Conservation (phyloP, 257 asterid species). For the Ophiorrhiza pumila region DNA sequence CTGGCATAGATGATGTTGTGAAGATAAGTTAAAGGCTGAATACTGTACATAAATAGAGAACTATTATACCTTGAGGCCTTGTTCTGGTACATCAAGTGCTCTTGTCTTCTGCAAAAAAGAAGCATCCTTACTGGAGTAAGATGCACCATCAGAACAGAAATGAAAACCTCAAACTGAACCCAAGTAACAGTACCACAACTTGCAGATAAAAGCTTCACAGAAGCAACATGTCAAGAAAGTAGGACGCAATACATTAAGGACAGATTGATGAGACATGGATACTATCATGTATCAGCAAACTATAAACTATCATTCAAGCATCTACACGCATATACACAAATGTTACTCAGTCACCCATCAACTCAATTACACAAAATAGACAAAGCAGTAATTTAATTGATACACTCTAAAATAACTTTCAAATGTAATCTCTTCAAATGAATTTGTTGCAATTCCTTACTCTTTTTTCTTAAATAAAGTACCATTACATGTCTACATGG, state of each 20-base stretch:
- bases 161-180: not conserved
- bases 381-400: not conserved
- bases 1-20: not conserved
- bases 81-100: constrained; percentile 80
- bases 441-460: not conserved
- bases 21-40: not conserved
- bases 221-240: not conserved
- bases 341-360: not conserved
- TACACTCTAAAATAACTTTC: not conserved
- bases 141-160: constrained; percentile 11
- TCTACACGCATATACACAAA: not conserved
- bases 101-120: constrained; percentile 76
- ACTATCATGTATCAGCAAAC: not conserved
- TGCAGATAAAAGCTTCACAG: not conserved
- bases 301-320: not conserved
- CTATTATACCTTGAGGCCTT: constrained; percentile 75
- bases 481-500: not conserved
- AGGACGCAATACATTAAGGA: not conserved
- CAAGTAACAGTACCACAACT: not conserved
- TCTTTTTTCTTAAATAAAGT: not conserved
- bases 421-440: not conserved
- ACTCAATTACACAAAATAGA: not conserved
- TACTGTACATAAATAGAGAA: constrained; percentile 15
- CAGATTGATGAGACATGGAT: not conserved
- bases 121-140: constrained; percentile 24